Conservation (phyloP, 805 yeast species). For the Brettanomyces naardenensis region DNA sequence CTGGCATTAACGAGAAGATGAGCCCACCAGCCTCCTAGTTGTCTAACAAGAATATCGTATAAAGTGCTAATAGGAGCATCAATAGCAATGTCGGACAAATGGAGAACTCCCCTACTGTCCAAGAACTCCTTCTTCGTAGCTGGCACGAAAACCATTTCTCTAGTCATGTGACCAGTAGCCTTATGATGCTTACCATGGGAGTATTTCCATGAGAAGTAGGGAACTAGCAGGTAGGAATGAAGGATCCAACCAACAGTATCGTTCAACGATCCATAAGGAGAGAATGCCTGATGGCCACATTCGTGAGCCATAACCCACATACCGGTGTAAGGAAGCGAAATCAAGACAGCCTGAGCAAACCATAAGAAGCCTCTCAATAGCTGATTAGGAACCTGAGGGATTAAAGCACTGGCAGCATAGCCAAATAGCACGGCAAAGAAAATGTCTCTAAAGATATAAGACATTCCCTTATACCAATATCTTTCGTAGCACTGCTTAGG, state of each 20-base stretch:
- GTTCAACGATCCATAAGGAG: constrained; percentile 63
- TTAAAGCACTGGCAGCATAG: constrained; percentile 42
- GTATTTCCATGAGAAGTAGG: constrained; percentile 82
- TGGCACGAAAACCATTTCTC: constrained; percentile 85
- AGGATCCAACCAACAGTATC: constrained; percentile 78
- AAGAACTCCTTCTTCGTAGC: constrained; percentile 52
- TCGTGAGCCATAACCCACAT: constrained; percentile 85
- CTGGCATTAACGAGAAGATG: constrained; percentile 66
- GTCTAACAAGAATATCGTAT: constrained; percentile 51
- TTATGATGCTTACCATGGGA: constrained; percentile 85
- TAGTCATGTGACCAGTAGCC: constrained; percentile 74
- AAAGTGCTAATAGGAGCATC: constrained; percentile 71
- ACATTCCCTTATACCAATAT: constrained; percentile 42
- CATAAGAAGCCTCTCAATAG: constrained; percentile 48
- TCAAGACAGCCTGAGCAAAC: constrained; percentile 43
- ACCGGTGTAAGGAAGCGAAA: constrained; percentile 70
- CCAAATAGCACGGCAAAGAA: constrained; percentile 40
- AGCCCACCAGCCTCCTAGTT: constrained; percentile 68
- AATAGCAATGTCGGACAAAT: constrained; percentile 49
- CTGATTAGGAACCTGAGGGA: constrained; percentile 40
- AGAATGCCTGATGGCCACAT: constrained; percentile 86
- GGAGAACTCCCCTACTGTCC: constrained; percentile 16
- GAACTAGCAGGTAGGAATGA: constrained; percentile 73
- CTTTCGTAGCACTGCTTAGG: constrained; percentile 73
- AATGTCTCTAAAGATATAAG: constrained; percentile 64